These are phyloP conservation scores for Favolaschia claudopus DNA, from an alignment of 768 basidiomycete species.

Conservation along the genomic window DNA sequence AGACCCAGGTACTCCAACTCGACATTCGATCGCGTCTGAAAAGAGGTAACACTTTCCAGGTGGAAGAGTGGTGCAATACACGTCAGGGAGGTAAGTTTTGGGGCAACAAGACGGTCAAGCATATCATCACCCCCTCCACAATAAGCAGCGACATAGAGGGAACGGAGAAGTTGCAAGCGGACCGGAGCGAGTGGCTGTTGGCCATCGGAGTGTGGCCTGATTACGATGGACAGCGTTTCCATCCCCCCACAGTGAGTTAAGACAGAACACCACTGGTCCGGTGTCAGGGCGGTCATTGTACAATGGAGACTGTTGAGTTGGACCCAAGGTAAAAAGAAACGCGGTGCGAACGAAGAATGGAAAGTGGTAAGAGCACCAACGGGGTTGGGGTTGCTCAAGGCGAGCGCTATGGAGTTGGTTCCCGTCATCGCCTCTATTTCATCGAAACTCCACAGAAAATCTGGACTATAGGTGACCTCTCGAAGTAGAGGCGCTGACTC, in stretches of 20 bases:
- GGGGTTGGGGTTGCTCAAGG: neutral
- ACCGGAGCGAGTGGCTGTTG: no score
- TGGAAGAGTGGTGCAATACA: neutral
- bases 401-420: neutral
- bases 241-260: conserved; percentile 2
- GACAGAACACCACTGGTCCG: neutral
- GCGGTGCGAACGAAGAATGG: neutral
- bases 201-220: neutral
- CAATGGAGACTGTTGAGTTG: conserved; percentile 7
- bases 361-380: neutral
- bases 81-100: neutral
- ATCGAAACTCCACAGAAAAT: neutral
- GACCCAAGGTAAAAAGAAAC: neutral
- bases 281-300: neutral
- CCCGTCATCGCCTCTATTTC: neutral
- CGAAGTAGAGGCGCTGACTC: neutral
- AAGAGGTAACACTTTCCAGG: neutral
- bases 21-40: conserved; percentile 9
- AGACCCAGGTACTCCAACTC: neutral
- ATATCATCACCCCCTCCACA: conserved; percentile 3
- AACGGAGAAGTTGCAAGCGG: neutral
- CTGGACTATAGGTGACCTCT: neutral
- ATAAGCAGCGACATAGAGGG: neutral
- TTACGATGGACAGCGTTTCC: neutral
- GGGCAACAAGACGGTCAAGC: neutral